These are phyloP conservation scores for Suhomyces tanzawaensis DNA, from an alignment of 805 yeast genomes.

Conservation along the genomic window DNA sequence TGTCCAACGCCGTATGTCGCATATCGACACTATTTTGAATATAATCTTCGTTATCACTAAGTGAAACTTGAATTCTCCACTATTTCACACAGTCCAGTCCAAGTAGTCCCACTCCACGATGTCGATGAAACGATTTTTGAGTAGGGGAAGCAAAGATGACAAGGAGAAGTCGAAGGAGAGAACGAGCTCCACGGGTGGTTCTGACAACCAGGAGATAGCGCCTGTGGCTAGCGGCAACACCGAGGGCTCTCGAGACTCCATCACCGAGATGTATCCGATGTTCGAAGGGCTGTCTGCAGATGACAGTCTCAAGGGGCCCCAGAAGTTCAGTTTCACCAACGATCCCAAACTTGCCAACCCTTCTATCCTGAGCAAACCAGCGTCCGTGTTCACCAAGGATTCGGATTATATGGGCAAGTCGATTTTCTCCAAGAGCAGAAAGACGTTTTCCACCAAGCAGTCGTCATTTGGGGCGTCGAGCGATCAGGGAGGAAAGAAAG, in stretches of 20 bases:
- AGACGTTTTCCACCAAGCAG: constrained; percentile 38
- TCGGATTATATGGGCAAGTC: constrained; percentile 27
- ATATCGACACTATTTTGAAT: too few species aligned
- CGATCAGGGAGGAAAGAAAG: constrained; percentile 1
- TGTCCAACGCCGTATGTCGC: constrained; percentile 1
- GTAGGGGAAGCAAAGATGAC: constrained; percentile 3
- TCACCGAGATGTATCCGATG: constrained; percentile 31
- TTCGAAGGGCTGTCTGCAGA: constrained; percentile 16
- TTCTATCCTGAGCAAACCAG: constrained; percentile 21
- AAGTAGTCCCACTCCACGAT: too few species aligned
- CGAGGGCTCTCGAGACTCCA: constrained; percentile 23
- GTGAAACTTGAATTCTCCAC: too few species aligned
- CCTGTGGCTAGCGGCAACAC: constrained; percentile 11
- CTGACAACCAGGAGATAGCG: constrained; percentile 3
- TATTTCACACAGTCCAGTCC: too few species aligned
- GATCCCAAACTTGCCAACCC: constrained; percentile 38
- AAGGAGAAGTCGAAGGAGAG: constrained; percentile 1
- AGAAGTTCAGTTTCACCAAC: constrained; percentile 20
- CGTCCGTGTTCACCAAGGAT: constrained; percentile 25
- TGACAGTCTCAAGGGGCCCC: not conserved
- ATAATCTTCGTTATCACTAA: too few species aligned
- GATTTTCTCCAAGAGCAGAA: constrained; percentile 34
- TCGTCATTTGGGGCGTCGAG: constrained; percentile 25
- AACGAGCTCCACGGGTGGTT: not conserved
- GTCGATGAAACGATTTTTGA: constrained; percentile 13